Percentiles rank a stretch among this genome's conserved stretches.
Conservation (phyloP, 139 green algal genomes). For the Chlorella ohadii region DNA sequence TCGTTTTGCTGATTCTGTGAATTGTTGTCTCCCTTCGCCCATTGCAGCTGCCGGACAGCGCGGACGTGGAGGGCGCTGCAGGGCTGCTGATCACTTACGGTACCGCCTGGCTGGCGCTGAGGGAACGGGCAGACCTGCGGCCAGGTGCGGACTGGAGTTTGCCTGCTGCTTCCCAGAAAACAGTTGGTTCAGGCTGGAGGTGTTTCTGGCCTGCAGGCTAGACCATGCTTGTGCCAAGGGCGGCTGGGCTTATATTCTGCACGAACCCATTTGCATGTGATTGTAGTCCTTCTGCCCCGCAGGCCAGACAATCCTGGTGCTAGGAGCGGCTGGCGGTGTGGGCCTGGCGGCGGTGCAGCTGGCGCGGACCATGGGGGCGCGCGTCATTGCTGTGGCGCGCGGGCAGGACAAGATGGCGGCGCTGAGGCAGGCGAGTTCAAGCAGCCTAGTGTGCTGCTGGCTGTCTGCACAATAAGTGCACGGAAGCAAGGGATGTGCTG, state of each 20-base stretch:
- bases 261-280: no score
- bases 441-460: no score
- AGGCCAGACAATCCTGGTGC: constrained; percentile 85
- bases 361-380: constrained; percentile 61
- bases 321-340: constrained; percentile 88
- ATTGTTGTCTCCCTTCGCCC: no score
- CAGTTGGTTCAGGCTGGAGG: no score
- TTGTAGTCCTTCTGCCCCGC: no score
- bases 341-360: constrained; percentile 88
- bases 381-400: constrained; percentile 73
- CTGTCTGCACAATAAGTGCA: no score
- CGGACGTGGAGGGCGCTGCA: constrained; percentile 53
- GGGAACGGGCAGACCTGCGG: constrained; percentile 66
- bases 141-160: constrained; percentile 41
- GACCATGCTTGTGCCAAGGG: no score
- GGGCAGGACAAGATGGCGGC: constrained; percentile 52
- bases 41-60: constrained; percentile 25
- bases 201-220: no score
- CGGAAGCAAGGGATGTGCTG: no score
- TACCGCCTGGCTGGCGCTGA: constrained; percentile 86
- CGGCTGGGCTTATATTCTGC: no score
- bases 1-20: no score
- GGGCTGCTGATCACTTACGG: constrained; percentile 87
- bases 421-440: constrained; percentile 17
- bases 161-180: no score